Evolutionary conservation across 805 yeast species (phyloP).

Genomic region (Starmerella powellii): DNA sequence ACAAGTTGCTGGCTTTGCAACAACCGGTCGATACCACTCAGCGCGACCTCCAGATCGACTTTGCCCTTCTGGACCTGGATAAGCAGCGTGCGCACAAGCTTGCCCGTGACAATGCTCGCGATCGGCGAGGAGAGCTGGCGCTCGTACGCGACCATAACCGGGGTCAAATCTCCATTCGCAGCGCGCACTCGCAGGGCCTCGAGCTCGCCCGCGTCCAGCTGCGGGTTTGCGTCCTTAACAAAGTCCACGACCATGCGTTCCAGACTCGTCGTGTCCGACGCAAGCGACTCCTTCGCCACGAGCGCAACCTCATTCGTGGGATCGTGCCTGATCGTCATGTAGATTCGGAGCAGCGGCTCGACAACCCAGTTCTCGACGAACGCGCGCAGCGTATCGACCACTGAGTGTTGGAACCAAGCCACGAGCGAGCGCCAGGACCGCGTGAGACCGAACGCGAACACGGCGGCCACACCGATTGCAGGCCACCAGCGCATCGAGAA

Average conservation of each 20-base stretch:
- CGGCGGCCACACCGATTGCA: slow-evolving; percentile 32
- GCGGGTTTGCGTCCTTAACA: slow-evolving; percentile 31
- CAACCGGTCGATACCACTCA: slow-evolving; percentile 79
- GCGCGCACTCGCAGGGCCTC: slow-evolving; percentile 28
- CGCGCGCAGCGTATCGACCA: slow-evolving; percentile 52
- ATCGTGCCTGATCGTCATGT: slow-evolving; percentile 76
- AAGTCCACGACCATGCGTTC: slow-evolving; percentile 82
- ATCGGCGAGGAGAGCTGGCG: slow-evolving; percentile 59
- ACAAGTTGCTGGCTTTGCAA: slow-evolving; percentile 85
- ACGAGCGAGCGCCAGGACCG: slow-evolving; percentile 42
- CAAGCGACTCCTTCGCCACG: slow-evolving; percentile 64
- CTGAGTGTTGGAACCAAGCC: slow-evolving; percentile 45
- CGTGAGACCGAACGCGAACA: slow-evolving; percentile 30
- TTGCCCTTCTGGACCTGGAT: slow-evolving; percentile 94
- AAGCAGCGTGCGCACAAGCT: slow-evolving; percentile 59
- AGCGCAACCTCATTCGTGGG: slow-evolving; percentile 60
- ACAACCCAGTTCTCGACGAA: slow-evolving; percentile 76
- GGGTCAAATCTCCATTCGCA: slow-evolving; percentile 62
- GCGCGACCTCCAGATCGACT: slow-evolving; percentile 85
- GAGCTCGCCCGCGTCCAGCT: slow-evolving; percentile 9
- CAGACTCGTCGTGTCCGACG: slow-evolving; percentile 65
- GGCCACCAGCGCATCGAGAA: slow-evolving; percentile 56
- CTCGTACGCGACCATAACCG: slow-evolving; percentile 73
- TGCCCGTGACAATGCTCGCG: slow-evolving; percentile 51
- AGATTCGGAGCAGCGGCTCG: slow-evolving; percentile 57